phyloP scores from a whole-genome alignment of 2,329 filamentous ascomycete species.

The Parastagonospora avenae region DNA sequence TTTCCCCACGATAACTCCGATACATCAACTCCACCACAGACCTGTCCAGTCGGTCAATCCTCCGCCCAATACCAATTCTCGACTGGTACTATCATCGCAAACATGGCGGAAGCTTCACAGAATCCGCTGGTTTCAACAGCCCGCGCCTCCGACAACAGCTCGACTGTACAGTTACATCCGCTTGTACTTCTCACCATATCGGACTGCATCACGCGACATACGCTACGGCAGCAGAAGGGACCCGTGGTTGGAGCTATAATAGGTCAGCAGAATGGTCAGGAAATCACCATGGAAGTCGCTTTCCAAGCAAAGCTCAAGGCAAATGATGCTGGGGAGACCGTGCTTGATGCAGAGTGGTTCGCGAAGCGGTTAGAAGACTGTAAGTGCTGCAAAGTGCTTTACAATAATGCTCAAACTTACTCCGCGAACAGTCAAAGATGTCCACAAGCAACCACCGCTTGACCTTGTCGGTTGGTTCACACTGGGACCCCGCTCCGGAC shows the following conservation, averaged over 20 bases:
- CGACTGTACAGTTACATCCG: slow-evolving; percentile 85
- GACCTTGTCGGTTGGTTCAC: slow-evolving; percentile 92
- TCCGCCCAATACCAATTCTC: neutral
- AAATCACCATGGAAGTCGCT: slow-evolving; percentile 89
- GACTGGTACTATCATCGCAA: slow-evolving; percentile 7
- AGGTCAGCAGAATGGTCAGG: slow-evolving; percentile 86
- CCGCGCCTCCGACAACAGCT: slow-evolving; percentile 68
- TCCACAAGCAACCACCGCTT: slow-evolving; percentile 82
- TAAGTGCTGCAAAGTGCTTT: slow-evolving; percentile 52
- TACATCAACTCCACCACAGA: neutral
- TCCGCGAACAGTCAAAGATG: slow-evolving; percentile 72
- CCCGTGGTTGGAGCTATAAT: slow-evolving; percentile 87
- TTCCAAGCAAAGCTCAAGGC: slow-evolving; percentile 73
- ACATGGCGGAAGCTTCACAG: slow-evolving; percentile 41
- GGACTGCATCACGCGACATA: slow-evolving; percentile 93
- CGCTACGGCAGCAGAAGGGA: slow-evolving; percentile 73
- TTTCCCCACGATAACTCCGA: slow-evolving; percentile 1
- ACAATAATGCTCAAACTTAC: slow-evolving; percentile 10
- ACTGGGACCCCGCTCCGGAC: slow-evolving; percentile 73
- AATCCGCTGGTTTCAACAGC: slow-evolving; percentile 53
- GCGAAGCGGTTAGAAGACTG: slow-evolving; percentile 80
- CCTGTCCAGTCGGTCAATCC: neutral
- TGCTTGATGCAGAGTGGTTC: slow-evolving; percentile 76
- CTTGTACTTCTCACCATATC: slow-evolving; percentile 95
- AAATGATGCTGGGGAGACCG: slow-evolving; percentile 59